Evolutionary conservation across 257 asterid species (phyloP), one percentile per base, ranked within the genome.

Genomic region (Scutellaria minor): DNA sequence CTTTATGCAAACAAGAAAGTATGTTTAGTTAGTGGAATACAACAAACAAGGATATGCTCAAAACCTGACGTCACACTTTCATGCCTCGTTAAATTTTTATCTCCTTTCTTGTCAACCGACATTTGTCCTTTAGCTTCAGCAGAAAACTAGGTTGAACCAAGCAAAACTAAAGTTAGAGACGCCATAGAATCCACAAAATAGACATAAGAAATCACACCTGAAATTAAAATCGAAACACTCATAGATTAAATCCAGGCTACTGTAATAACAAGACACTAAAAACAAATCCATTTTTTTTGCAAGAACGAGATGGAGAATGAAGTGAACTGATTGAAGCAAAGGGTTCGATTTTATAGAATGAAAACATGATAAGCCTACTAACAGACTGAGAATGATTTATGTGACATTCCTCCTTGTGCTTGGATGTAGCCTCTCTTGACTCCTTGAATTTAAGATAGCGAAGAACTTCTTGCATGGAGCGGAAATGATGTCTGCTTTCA

Each of bases 391-490:
- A 41, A 71, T 69, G 63, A 74, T 75, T 74, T 70, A 69, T 69
- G 46, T 52, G 44, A 85, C 88, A 75, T 62, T 79, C 78, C 67
- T 18, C 72, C 62, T 60, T 42, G 10, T 54, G 72, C 62, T 68
- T 81, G 66, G 82, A 40, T 75, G 72, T 62, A 42, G n/a, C 61
- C 52, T 63, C 62, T 67, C 72, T 68, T 27, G 56, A 52, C 75
- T 83, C 84, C 78, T 81, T 81, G 13, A 79, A 73, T 72, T 79
- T 78, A 39, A 86, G 86, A 87, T 86, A 81, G 64, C 79, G 78
- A 66, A 11, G 70, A 72, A 83, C 91, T 83, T 83, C 87, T 83
- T 64, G 83, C 86, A 85, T 54, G 31, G 96, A 86, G 83, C 87
- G 84, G 76, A 90, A 88, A 65, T 72, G 71, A 65, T 59, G 86